Evolutionary conservation across 139 green algal genomes (phyloP), one percentile per base, ranked within the genome.

Genomic region (Coelastrella sp.): DNA sequence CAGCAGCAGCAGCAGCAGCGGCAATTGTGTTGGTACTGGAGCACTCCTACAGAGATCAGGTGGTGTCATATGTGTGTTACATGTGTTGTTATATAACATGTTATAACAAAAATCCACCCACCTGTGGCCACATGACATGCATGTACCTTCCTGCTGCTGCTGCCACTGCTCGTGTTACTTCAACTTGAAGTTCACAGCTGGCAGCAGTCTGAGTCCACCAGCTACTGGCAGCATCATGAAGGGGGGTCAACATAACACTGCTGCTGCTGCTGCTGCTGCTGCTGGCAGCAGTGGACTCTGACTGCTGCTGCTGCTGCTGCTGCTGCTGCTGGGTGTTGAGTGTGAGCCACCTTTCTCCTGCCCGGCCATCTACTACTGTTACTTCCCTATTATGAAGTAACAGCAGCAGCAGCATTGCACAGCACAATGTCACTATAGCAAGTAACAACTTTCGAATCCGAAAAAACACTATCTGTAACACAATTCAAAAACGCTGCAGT

Each of bases 191-290:
- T n/a, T 92, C 66, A 17, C 83, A 57, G 40, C 63, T 89, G 15
- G 91, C 74, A 8, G 94, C 94, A 89, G 94, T 94, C 89, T 99
- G 97, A 0, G 97, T 99, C 97, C 97, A 99, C 97, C 97, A 99
- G 88, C 94, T 98, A 41, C 93, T 94, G 69, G 92, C 96, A 17
- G 86, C 96, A 89, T 99, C 97, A 77, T 98, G 98, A 67, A 94
- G 40, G 35, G 86, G 78, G 2, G 83, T 30, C 15, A 76, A 48
- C n/a, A 43, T 9, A 34, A 63, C 34, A 27, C 57, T 82, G 69
- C 69, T 83, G 72, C 40, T 68, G 60, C 71, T 51, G 63, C n/a
- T 86, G 32, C 57, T 82, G 73, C 74, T 75, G 57, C 71, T 75
- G 71, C 67, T 50, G 48, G 77, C 27, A n/a, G 60, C n/a, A 59